Evolutionary conservation across 208 protist genomes (phyloP).

Genomic region (Leishmania guyanensis): DNA sequence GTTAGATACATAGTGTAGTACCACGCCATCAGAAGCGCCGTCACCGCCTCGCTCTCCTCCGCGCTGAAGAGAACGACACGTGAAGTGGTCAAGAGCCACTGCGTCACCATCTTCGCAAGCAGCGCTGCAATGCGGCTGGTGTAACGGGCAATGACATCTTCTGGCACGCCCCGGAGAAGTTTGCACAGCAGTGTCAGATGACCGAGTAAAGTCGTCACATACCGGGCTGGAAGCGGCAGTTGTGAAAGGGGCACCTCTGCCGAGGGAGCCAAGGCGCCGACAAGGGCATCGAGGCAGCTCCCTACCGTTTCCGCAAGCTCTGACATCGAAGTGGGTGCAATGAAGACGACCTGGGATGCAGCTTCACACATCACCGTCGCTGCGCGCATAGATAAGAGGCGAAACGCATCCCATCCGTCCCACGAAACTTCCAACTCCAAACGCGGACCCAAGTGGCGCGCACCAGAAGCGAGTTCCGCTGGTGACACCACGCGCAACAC

Average conservation of each 20-base stretch:
- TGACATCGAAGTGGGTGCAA: constrained; percentile 17
- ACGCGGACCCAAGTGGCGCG: neutral
- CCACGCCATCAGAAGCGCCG: constrained; percentile 57
- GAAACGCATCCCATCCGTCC: constrained; percentile 79
- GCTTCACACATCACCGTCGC: constrained; percentile 48
- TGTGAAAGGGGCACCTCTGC: constrained; percentile 20
- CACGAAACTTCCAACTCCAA: constrained; percentile 11
- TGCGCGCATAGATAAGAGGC: constrained; percentile 71
- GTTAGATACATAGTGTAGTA: constrained; percentile 65
- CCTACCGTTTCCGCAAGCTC: constrained; percentile 38
- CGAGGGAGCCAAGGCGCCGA: constrained; percentile 20
- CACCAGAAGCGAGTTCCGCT: neutral
- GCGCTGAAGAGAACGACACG: constrained; percentile 17
- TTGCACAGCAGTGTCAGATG: constrained; percentile 30
- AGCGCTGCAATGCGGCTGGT: constrained; percentile 15
- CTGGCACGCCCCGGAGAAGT: constrained; percentile 26
- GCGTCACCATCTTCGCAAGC: constrained; percentile 22
- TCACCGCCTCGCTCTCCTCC: constrained; percentile 39
- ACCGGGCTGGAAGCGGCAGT: constrained; percentile 17
- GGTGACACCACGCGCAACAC: constrained; percentile 10
- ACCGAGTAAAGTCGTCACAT: constrained; percentile 27
- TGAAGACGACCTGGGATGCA: neutral
- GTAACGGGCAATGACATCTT: constrained; percentile 12
- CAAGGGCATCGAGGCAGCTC: constrained; percentile 41
- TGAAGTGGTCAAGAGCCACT: constrained; percentile 25